These are phyloP conservation scores for Colletotrichum shisoi DNA, from an alignment of 2,329 filamentous ascomycete genomes.

Conservation along the genomic window DNA sequence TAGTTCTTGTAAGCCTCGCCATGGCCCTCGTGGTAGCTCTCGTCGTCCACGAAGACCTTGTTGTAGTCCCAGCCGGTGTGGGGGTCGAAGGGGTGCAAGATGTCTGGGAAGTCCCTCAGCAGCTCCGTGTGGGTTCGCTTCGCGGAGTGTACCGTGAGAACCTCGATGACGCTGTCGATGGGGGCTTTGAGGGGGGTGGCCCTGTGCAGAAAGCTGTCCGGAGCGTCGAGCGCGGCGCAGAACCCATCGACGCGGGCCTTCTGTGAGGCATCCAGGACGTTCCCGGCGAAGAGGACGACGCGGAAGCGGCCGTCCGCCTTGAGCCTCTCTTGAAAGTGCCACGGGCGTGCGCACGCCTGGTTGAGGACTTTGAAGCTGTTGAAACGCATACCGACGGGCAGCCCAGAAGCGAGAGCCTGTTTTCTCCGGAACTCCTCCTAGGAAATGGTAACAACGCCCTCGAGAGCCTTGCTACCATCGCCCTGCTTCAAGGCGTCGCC, in stretches of 20 bases:
- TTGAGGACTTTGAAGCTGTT: slow-evolving; percentile 67
- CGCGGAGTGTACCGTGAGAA: slow-evolving; percentile 67
- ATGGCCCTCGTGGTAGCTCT: slow-evolving; percentile 61
- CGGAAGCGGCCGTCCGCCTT: slow-evolving; percentile 66
- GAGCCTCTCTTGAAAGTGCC: slow-evolving; percentile 66
- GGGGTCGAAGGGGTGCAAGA: slow-evolving; percentile 57
- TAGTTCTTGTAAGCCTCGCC: slow-evolving; percentile 63
- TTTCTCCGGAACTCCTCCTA: slow-evolving; percentile 26
- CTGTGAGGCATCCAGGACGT: slow-evolving; percentile 57
- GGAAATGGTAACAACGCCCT: slow-evolving; percentile 46
- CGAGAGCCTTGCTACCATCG: slow-evolving; percentile 53
- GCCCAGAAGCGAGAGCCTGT: slow-evolving; percentile 52
- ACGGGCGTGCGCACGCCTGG: slow-evolving; percentile 63
- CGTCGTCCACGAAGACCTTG: slow-evolving; percentile 64
- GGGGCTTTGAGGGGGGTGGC: slow-evolving; percentile 47
- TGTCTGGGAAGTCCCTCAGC: slow-evolving; percentile 57
- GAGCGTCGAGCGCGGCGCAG: slow-evolving; percentile 52
- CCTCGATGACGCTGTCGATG: slow-evolving; percentile 51
- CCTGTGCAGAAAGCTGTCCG: slow-evolving; percentile 33
- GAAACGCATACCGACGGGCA: slow-evolving; percentile 65
- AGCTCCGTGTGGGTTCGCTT: slow-evolving; percentile 59
- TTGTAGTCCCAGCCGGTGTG: slow-evolving; percentile 63
- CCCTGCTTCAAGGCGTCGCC: slow-evolving; percentile 54
- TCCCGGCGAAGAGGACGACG: slow-evolving; percentile 68
- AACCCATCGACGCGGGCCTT: slow-evolving; percentile 56